Conservation (phyloP, 2,329 filamentous ascomycete species). For the Aspergillus novofumigatus region DNA sequence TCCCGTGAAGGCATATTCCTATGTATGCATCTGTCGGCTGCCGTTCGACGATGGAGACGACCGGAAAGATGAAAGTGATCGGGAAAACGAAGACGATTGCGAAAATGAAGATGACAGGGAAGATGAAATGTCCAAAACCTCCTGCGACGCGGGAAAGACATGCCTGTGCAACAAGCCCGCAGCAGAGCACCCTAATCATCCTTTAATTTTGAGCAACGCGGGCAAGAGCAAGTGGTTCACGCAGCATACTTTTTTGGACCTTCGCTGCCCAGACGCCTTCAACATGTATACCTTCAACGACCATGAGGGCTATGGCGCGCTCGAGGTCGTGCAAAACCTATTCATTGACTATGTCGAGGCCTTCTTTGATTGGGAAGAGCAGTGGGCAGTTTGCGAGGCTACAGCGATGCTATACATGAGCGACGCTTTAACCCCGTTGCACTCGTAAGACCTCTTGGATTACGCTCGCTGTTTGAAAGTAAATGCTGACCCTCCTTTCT, state of each 20-base stretch:
- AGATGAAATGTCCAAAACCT: slow-evolving; percentile 15
- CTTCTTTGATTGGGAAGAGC: slow-evolving; percentile 32
- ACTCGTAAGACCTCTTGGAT: slow-evolving; percentile 14
- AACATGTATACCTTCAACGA: slow-evolving; percentile 45
- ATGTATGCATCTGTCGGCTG: slow-evolving; percentile 1
- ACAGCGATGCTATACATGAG: slow-evolving; percentile 28
- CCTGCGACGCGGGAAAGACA: slow-evolving; percentile 11
- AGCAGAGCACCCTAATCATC: slow-evolving; percentile 6
- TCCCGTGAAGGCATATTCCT: neutral
- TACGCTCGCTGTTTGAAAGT: neutral
- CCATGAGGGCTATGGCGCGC: slow-evolving; percentile 35
- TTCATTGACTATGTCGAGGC: slow-evolving; percentile 40
- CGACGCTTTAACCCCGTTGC: slow-evolving; percentile 11
- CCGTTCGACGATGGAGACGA: neutral
- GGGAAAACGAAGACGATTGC: slow-evolving; percentile 13
- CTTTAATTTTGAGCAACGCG: slow-evolving; percentile 1
- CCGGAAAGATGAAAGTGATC: neutral
- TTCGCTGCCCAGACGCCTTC: slow-evolving; percentile 39
- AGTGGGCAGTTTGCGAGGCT: slow-evolving; percentile 42
- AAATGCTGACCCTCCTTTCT: neutral
- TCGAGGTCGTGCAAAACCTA: slow-evolving; percentile 44
- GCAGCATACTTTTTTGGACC: slow-evolving; percentile 20
- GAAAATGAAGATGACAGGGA: slow-evolving; percentile 6
- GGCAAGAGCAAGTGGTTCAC: slow-evolving; percentile 1
- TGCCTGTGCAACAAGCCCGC: slow-evolving; percentile 10